Percentiles rank a stretch among this genome's conserved stretches.
Conservation (phyloP, 805 yeast species). For the Hanseniaspora vineae region DNA sequence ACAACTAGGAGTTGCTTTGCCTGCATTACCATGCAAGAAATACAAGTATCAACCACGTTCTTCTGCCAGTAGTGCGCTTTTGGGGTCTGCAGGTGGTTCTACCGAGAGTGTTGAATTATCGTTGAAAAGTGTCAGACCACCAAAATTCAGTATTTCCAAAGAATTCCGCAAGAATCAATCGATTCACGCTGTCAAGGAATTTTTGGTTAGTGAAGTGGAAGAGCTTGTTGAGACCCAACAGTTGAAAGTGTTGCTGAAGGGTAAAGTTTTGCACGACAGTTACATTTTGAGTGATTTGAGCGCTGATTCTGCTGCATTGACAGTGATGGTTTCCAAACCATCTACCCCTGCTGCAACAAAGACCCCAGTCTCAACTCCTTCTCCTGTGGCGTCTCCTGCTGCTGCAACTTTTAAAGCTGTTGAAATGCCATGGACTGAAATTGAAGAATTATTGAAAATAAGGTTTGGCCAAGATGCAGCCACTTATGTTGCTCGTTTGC, state of each 20-base stretch:
- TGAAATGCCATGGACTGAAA: slow-evolving; percentile 33
- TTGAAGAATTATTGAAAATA: slow-evolving; percentile 23
- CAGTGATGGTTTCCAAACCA: slow-evolving; percentile 30
- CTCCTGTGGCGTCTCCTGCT: neutral
- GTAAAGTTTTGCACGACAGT: slow-evolving; percentile 48
- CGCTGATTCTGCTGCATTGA: slow-evolving; percentile 25
- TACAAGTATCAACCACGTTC: slow-evolving; percentile 8
- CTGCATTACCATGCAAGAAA: slow-evolving; percentile 28
- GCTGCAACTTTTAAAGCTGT: slow-evolving; percentile 3
- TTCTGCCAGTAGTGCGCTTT: neutral
- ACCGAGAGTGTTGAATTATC: slow-evolving; percentile 15
- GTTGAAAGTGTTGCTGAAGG: slow-evolving; percentile 42
- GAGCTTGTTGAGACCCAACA: slow-evolving; percentile 26
- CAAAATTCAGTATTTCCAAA: slow-evolving; percentile 35
- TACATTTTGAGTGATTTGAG: slow-evolving; percentile 24
- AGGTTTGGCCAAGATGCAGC: slow-evolving; percentile 22
- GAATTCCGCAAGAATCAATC: slow-evolving; percentile 19
- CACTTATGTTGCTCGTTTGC: slow-evolving; percentile 22
- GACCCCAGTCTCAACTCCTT: neutral
- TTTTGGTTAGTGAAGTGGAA: slow-evolving; percentile 14
- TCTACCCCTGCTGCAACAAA: slow-evolving; percentile 3
- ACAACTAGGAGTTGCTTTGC: slow-evolving; percentile 35
- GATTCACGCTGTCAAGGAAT: slow-evolving; percentile 22
- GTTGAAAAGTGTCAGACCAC: slow-evolving; percentile 60
- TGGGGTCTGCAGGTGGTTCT: neutral